Conservation (phyloP, 2,329 filamentous ascomycete genomes). For the Trichoderma polysporum region DNA sequence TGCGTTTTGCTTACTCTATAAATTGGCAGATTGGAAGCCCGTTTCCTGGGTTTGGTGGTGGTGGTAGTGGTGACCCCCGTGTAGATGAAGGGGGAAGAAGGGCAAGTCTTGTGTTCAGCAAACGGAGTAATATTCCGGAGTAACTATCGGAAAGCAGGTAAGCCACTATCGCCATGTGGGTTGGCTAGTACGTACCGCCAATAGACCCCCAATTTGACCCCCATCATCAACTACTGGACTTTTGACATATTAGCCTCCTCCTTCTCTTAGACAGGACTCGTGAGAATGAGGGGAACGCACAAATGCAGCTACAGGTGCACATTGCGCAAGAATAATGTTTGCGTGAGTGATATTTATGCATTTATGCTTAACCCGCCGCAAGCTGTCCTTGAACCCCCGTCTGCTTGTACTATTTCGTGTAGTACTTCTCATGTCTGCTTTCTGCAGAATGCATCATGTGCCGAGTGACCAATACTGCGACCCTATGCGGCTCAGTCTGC, state of each 20-base stretch:
- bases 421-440: too few relatives aligned
- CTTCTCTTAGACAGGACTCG: not conserved
- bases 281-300: not conserved
- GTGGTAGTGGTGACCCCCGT: conserved; percentile 4
- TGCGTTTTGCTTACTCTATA: not conserved
- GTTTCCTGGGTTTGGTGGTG: not conserved
- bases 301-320: not conserved
- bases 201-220: not conserved
- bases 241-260: not conserved
- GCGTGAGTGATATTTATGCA: not conserved
- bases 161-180: not conserved
- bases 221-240: not conserved
- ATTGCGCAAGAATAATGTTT: not conserved
- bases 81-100: not conserved
- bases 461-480: not conserved
- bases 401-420: not conserved
- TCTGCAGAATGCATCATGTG: not conserved
- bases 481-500: conserved; percentile 9
- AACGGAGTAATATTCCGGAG: not conserved
- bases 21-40: not conserved
- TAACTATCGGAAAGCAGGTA: not conserved
- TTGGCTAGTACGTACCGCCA: not conserved
- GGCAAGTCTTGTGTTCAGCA: not conserved
- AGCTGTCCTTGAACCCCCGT: not conserved
- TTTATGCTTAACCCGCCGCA: not conserved